Conservation (phyloP, 495 filamentous ascomycete genomes). For the Penicillium paradoxum region DNA sequence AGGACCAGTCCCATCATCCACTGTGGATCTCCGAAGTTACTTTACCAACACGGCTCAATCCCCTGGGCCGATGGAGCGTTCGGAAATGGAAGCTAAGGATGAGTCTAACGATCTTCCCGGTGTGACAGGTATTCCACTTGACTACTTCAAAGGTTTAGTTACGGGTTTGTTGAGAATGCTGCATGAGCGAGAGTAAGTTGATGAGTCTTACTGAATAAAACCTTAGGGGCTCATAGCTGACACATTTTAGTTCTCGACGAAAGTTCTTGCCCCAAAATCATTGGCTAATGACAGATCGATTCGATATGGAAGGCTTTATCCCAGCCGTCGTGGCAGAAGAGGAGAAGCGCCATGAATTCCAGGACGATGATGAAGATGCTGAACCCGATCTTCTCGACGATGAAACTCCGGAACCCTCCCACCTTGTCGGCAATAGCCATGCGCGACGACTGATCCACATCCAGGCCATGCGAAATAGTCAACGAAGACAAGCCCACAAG, state of each 20-base stretch:
- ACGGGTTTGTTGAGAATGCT: constrained; percentile 82
- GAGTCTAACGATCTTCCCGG: constrained; percentile 48
- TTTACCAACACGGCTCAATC: constrained; percentile 38
- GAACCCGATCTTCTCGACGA: constrained; percentile 35
- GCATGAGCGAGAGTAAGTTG: constrained; percentile 77
- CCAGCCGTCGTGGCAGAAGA: constrained; percentile 83
- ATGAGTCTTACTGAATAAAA: neutral
- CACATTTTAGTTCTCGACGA: constrained; percentile 58
- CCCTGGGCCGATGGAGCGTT: constrained; percentile 20
- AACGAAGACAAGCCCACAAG: constrained; percentile 58
- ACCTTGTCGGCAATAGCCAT: constrained; percentile 48
- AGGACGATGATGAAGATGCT: constrained; percentile 52
- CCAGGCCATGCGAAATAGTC: constrained; percentile 53
- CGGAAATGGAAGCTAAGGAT: constrained; percentile 35
- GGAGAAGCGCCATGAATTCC: constrained; percentile 65
- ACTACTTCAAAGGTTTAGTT: constrained; percentile 72
- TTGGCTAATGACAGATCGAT: constrained; percentile 91
- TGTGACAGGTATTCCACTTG: constrained; percentile 66
- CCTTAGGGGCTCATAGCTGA: neutral
- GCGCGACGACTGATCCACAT: constrained; percentile 48
- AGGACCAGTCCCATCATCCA: constrained; percentile 38
- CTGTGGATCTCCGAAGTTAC: constrained; percentile 51
- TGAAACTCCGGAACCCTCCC: constrained; percentile 25
- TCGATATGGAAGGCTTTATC: constrained; percentile 91
- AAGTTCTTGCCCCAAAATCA: constrained; percentile 76